Base-by-base conservation (phyloP, 805 yeast genomes). In the Candida incommunis region DNA sequence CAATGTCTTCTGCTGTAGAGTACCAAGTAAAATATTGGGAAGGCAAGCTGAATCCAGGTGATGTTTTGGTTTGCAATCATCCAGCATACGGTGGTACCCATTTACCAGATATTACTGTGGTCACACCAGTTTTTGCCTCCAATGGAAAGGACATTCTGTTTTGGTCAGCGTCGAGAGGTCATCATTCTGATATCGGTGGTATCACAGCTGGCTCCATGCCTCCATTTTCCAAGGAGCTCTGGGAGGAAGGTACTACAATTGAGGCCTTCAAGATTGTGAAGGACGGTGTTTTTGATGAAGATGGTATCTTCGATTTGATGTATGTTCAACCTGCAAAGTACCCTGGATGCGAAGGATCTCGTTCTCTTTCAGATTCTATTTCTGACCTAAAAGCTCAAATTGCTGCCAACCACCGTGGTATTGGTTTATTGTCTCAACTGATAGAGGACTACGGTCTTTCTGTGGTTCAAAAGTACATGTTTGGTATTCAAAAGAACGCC, bases 111-210 rank as follows among this genome's bases (percentile, higher is more conserved):
- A 86, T 88, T 51, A 88, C 96, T 0, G 94, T 88, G 11, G 79
- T 90, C 41, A 83, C 96, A 0, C 97, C 97, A 0, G 87, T 88
- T 1, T 82, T 85, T 57, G 68, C 75, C n/a, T 68, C 69, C 22
- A 69, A 65, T 40, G 72, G 68, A 4, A 61, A 67, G 44, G 56
- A 51, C n/a, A 71, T 85, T 27, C 74, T 86, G 23, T 88, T 88
- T 60, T 88, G 85, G 69, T 87, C 85, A 13, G 97, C 96, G 0
- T 80, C 95, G 0, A 71, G 97, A 51, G 96, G 96, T 2, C 97
- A 88, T 63, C 97, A 90, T 64, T 88, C 96, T 3, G 97, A 88
- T 62, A 88, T 90, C 56, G 96, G 97, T 16, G 94, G 95, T 13
- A 75, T 81, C 47, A 64, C 85, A 27, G 95, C 96, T 0, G 96